A percentile compares a stretch with the other conserved stretches of the same genome.
phyloP scores from a whole-genome alignment of 2,329 filamentous ascomycete genomes.

The Trichoderma breve region DNA sequence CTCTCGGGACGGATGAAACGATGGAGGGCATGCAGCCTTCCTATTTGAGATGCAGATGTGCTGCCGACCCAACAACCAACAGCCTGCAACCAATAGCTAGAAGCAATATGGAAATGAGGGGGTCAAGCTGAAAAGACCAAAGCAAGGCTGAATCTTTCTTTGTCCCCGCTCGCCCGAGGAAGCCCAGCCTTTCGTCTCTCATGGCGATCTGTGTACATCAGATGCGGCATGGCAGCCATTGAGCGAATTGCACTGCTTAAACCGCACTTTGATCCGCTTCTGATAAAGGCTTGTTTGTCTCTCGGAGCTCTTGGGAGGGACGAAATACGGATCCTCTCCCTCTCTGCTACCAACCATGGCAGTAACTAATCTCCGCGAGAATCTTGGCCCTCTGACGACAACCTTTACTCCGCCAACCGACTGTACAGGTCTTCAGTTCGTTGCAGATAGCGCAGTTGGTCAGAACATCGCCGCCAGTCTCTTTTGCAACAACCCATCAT shows the following conservation, averaged over 20 bases:
- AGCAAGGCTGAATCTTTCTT: too few relatives aligned
- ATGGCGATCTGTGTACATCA: background rate
- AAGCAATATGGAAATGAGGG: too few relatives aligned
- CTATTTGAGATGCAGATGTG: background rate
- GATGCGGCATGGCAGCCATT: background rate
- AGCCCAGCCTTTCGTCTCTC: background rate
- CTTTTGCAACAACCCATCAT: too few relatives aligned
- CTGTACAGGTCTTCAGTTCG: background rate
- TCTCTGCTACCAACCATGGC: background rate
- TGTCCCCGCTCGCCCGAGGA: background rate
- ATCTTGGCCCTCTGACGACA: background rate
- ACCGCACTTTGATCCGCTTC: background rate
- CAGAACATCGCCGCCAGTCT: background rate
- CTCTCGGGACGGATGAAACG: background rate
- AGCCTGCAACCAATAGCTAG: too few relatives aligned
- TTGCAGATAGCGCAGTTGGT: fast-evolving
- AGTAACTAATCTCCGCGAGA: too few relatives aligned
- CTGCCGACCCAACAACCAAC: background rate
- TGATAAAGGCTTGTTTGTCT: background rate
- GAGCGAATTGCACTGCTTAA: background rate
- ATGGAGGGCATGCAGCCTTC: background rate
- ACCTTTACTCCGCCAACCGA: background rate
- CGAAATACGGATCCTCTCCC: background rate
- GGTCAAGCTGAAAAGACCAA: too few relatives aligned
- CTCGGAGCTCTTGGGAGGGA: background rate